Evolutionary conservation across 2,329 filamentous ascomycete species (phyloP).

Genomic region (Monilinia polystroma): DNA sequence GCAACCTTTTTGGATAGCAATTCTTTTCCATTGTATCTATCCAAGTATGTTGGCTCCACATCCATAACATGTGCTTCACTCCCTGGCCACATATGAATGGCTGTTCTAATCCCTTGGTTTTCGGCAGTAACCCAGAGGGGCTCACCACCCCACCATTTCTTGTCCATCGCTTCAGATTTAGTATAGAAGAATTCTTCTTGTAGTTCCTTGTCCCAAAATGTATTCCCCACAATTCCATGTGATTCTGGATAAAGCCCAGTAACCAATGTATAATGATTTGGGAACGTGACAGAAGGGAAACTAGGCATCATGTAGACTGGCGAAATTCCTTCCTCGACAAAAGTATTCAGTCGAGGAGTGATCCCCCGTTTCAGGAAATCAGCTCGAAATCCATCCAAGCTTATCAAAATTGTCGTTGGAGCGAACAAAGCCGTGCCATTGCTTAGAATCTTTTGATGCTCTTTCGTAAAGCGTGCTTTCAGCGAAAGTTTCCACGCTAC

Average conservation of each 20-base stretch:
- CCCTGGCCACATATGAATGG: conserved; percentile 98
- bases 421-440: conserved; percentile 90
- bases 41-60: conserved; percentile 76
- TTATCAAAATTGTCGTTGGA: conserved; percentile 90
- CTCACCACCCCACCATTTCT: conserved; percentile 94
- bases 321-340: conserved; percentile 81
- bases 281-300: conserved; percentile 95
- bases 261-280: conserved; percentile 90
- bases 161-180: conserved; percentile 69
- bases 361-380: conserved; percentile 84
- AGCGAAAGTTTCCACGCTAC: conserved; percentile 59
- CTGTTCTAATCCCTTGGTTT: conserved; percentile 71
- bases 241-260: conserved; percentile 91
- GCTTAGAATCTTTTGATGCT: conserved; percentile 48
- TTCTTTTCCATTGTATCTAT: conserved; percentile 81
- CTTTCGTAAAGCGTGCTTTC: conserved; percentile 43
- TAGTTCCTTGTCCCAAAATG: conserved; percentile 82
- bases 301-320: conserved; percentile 91
- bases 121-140: conserved; percentile 94
- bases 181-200: conserved; percentile 86
- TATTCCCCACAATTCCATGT: conserved; percentile 91
- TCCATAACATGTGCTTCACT: conserved; percentile 81
- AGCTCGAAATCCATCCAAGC: conserved; percentile 89
- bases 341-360: conserved; percentile 74
- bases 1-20: conserved; percentile 71